Evolutionary conservation across 768 basidiomycete species (phyloP), one percentile per base, ranked within the genome.

Genomic region (Cystobasidium ongulense): DNA sequence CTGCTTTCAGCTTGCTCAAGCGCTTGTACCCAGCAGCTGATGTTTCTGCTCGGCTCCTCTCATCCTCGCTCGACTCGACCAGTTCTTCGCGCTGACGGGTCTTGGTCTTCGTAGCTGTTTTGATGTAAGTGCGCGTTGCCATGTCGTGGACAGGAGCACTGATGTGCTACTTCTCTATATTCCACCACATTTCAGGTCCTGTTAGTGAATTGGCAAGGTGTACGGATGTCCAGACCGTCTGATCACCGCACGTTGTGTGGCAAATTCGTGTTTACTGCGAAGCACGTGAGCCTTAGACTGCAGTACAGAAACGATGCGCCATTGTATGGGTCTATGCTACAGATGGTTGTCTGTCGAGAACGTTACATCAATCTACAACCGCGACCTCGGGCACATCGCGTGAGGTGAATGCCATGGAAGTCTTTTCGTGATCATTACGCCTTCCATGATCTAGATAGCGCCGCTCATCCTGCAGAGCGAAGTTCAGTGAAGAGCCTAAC

Each of bases 31-130:
- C 31, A 1, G 25, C 25, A 4, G 63, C 63, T 10, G 63, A 27
- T 13, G 35, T 64, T 23, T 35, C 33, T 27, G 31, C 63, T 27
- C 63, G 35, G 13, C 8, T 64, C 13, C 33, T 35, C 35, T 64
- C 63, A 41, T 27, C 38, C 17, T 64, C 63, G 63, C 63, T 64
- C 57, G 57, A 61, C 57, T 38, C 57, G 57, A 31, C 18, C 57
- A 23, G 29, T 25, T 38, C 36, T n/a, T 31, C 36, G 2, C 63
- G 35, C 11, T 3, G 10, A 7, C 38, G 33, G 25, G 31, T 31
- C 35, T 64, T 41, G 8, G 63, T 64, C 38, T 64, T 64, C 63
- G 63, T 64, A 29, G 23, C 39, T 36, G 63, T 64, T 35, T 64
- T 33, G 4, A 35, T 64, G 33, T 36, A 8, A 18, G 63, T 64